Evolutionary conservation across 495 filamentous ascomycete species (phyloP).

Genomic region (Geopyxis carbonaria): DNA sequence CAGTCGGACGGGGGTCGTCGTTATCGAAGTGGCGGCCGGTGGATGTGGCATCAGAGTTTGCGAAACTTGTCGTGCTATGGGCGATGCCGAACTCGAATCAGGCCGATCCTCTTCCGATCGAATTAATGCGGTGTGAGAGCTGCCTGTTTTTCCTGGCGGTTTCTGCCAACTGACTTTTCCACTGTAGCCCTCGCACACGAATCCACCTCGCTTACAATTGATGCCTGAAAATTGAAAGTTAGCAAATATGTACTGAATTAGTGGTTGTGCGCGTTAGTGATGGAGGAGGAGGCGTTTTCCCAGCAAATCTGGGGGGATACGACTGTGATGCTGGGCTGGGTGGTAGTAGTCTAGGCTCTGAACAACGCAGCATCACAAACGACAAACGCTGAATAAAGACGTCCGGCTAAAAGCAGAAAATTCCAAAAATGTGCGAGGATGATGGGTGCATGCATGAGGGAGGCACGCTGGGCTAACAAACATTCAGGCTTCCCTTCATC

Average conservation of each 20-base stretch:
- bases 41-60: not conserved
- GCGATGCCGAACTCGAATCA: not conserved
- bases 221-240: constrained; percentile 45
- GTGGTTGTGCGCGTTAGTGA: not conserved
- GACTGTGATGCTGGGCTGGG: too few relatives aligned
- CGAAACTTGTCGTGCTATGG: not conserved
- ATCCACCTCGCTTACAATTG: constrained; percentile 83
- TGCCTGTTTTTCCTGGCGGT: constrained; percentile 37
- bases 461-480: constrained; percentile 29
- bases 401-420: too few relatives aligned
- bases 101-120: not conserved
- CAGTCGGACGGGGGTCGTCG: not conserved
- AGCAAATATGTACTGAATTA: constrained; percentile 12
- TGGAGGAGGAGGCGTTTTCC: too few relatives aligned
- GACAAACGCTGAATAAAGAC: too few relatives aligned
- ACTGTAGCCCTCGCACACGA: constrained; percentile 87
- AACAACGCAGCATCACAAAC: too few relatives aligned
- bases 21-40: not conserved
- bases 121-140: constrained; percentile 11
- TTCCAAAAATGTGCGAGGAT: too few relatives aligned
- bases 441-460: too few relatives aligned
- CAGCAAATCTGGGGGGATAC: too few relatives aligned
- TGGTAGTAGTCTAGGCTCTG: too few relatives aligned
- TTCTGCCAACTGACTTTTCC: constrained; percentile 58
- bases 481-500: constrained; percentile 91